Base-by-base conservation (phyloP, 106 monocot species). In the Dendrobium chrysotoxum region DNA sequence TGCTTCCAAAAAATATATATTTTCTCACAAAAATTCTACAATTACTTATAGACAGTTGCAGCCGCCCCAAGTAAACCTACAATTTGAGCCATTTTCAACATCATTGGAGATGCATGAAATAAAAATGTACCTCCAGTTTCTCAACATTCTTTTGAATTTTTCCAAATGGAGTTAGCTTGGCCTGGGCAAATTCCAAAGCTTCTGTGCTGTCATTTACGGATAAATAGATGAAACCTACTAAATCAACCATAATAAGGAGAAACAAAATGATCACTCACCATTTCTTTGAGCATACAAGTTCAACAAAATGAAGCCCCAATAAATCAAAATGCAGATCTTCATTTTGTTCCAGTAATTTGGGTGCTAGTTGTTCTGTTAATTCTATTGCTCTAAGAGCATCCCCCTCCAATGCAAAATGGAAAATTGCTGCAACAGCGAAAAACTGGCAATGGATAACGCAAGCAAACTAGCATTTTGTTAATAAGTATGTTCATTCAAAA, bases 141-240 rank as follows among this genome's bases (percentile, higher is more conserved):
- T 80, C 87, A 46, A 95, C 88, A 84, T 93, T 92, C 75, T 92
- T 92, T 40, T 85, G 86, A 66, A 85, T 77, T 83, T 88, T 91
- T 65, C 94, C 95, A 84, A 99, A 99, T 77, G 91, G 88, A 53
- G 85, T 87, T 40, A 99, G 70, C 72, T 82, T 89, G 40, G 61
- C 88, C 76, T 93, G 95, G 76, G 95, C 98, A 82, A 99, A 99
- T 80, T 99, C 98, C 85, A 99, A 83, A 77, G 98, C 98, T 89
- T 95, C 98, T 78, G 88, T 91, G 85, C 98, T 95, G 92, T 74
- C 84, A 92, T 81, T 38, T 30, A 74, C 70, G 61, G 17, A 78
- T 58, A 6, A 73, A 81, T 74, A 42, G n/a, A 46, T 76, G 44
- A 76, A 28, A 23, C 47, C 76, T 12, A 28, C 47, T 47, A 25